These are phyloP conservation scores for Colletotrichum godetiae DNA, from an alignment of 2,329 filamentous ascomycete species.

Conservation along the genomic window DNA sequence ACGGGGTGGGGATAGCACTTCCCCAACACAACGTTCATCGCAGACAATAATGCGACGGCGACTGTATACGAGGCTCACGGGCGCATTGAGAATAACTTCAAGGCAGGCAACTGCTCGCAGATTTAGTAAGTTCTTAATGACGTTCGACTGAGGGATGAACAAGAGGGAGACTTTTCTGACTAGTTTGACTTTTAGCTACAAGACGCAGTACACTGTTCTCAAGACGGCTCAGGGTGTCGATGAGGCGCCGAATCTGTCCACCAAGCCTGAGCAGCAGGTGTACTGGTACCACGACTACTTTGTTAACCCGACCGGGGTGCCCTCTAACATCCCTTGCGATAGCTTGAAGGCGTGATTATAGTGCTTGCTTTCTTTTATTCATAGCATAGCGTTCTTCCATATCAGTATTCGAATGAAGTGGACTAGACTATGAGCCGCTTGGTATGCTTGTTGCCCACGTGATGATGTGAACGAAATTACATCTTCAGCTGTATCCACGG, in stretches of 20 bases:
- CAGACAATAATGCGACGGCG: constrained; percentile 17
- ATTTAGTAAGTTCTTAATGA: constrained; percentile 15
- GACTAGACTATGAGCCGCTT: neutral
- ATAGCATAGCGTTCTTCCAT: neutral
- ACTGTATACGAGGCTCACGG: constrained; percentile 28
- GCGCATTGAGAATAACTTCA: constrained; percentile 26
- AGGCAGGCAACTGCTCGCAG: constrained; percentile 28
- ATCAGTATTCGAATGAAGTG: rapidly evolving
- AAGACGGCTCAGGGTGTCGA: constrained; percentile 18
- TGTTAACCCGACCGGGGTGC: constrained; percentile 23
- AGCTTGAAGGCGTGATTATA: neutral
- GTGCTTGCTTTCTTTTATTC: neutral
- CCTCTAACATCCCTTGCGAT: constrained; percentile 27
- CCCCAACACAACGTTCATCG: constrained; percentile 25
- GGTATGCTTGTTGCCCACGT: too few species aligned
- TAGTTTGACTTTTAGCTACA: constrained; percentile 1
- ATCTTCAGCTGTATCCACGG: too few species aligned
- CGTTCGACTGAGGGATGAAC: too few species aligned
- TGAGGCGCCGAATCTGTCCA: constrained; percentile 21
- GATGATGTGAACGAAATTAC: too few species aligned
- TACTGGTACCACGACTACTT: constrained; percentile 33
- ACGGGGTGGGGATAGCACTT: constrained; percentile 5
- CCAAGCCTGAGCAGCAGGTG: constrained; percentile 18
- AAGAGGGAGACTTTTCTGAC: neutral
- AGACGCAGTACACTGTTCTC: constrained; percentile 26